These are phyloP conservation scores for Penicillium herquei DNA, from an alignment of 495 filamentous ascomycete species.

Conservation along the genomic window DNA sequence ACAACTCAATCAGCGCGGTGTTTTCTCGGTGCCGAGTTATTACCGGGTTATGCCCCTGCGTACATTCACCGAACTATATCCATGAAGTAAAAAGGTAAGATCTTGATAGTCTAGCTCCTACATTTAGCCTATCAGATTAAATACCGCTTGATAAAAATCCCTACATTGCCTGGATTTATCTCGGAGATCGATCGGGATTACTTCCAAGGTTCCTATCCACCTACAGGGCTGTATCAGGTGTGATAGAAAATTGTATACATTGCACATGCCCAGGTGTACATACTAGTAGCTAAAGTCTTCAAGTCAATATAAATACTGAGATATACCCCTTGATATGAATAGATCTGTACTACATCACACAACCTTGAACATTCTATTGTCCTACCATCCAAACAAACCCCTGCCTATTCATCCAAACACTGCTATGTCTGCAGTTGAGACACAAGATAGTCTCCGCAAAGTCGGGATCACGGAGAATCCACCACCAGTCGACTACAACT, in stretches of 20 bases:
- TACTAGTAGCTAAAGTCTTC: neutral
- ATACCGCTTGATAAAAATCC: neutral
- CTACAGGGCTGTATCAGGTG: too few relatives aligned
- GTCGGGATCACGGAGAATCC: constrained; percentile 21
- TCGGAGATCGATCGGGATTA: constrained; percentile 20
- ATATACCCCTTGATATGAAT: neutral
- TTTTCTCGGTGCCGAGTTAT: constrained; percentile 18
- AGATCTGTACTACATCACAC: neutral
- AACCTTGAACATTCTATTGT: neutral
- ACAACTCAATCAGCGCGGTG: constrained; percentile 1
- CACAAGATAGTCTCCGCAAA: constrained; percentile 19
- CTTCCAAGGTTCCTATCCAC: neutral
- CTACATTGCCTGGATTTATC: neutral
- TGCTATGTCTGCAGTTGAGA: constrained; percentile 13
- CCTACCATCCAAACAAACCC: neutral
- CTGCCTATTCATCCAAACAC: neutral
- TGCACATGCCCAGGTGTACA: too few relatives aligned
- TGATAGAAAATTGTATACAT: too few relatives aligned
- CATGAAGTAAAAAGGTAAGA: neutral
- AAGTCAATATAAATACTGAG: constrained; percentile 9
- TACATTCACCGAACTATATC: constrained; percentile 6
- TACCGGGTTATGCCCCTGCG: constrained; percentile 6
- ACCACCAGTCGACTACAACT: constrained; percentile 26
- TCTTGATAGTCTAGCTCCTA: neutral
- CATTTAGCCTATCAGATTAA: constrained; percentile 1